Percentiles rank a stretch among this genome's conserved stretches.
Conservation (phyloP, 331 rosid species). For the Erythrophleum ivorense region DNA sequence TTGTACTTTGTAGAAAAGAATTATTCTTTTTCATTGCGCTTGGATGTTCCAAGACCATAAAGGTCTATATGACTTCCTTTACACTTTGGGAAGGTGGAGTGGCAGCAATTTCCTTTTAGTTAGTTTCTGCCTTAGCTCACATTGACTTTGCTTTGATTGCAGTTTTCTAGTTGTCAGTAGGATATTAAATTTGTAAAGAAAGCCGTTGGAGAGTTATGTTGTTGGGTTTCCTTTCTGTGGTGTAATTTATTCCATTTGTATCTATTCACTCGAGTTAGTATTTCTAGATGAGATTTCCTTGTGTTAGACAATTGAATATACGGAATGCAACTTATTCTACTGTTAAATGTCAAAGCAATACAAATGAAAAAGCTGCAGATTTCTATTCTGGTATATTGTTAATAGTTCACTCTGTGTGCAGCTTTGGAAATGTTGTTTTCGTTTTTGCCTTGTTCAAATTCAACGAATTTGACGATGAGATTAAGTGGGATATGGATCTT, state of each 20-base stretch:
- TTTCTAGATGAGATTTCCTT: constrained; percentile 16
- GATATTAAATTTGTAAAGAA: constrained; percentile 41
- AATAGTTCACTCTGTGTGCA: neutral
- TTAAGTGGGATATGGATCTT: too few species aligned
- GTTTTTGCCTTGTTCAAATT: neutral
- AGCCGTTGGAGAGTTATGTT: constrained; percentile 24
- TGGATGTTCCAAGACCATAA: constrained; percentile 30
- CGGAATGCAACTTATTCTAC: neutral
- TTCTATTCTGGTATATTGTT: constrained; percentile 5
- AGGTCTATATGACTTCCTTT: constrained; percentile 15
- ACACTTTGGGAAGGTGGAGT: constrained; percentile 48
- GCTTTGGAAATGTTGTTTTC: neutral
- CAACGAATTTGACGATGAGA: neutral
- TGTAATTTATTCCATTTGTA: constrained; percentile 33
- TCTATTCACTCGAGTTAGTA: neutral
- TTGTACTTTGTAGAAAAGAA: constrained; percentile 13
- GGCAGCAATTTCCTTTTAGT: constrained; percentile 50
- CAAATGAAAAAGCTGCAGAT: neutral
- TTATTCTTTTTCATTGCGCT: constrained; percentile 24
- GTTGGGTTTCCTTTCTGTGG: neutral
- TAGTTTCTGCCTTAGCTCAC: constrained; percentile 51
- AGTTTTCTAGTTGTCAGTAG: constrained; percentile 30
- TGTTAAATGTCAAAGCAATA: neutral
- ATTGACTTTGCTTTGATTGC: constrained; percentile 31
- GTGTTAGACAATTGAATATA: neutral